phyloP scores from a whole-genome alignment of 2,329 filamentous ascomycete species.

The Phoma sp. region DNA sequence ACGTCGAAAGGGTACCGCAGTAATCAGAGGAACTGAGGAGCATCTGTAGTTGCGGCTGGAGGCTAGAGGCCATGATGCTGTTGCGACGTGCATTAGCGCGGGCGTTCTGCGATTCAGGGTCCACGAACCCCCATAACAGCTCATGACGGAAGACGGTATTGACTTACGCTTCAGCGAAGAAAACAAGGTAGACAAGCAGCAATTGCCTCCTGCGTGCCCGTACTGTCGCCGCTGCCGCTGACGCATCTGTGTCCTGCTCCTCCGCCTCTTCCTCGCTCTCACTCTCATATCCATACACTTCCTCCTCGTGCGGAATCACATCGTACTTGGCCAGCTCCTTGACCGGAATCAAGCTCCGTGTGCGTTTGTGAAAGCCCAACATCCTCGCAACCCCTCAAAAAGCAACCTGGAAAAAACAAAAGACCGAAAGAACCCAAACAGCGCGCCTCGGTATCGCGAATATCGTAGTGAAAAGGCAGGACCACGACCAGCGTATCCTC shows the following conservation, averaged over 20 bases:
- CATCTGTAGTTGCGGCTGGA: constrained; percentile 55
- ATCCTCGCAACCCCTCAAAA: constrained; percentile 30
- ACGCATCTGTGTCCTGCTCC: constrained; percentile 23
- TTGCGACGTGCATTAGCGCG: constrained; percentile 18
- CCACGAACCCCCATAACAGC: constrained; percentile 1
- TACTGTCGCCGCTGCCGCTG: constrained; percentile 23
- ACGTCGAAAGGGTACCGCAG: constrained; percentile 53
- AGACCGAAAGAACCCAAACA: constrained; percentile 3
- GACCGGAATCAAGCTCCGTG: constrained; percentile 52
- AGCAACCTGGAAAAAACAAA: constrained; percentile 1
- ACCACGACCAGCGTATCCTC: constrained; percentile 14
- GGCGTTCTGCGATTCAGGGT: constrained; percentile 13
- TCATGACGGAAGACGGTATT: background rate
- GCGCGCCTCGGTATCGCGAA: constrained; percentile 15
- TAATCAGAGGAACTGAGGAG: constrained; percentile 52
- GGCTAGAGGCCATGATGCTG: constrained; percentile 56
- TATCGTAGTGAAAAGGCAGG: constrained; percentile 3
- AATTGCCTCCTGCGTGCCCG: constrained; percentile 41
- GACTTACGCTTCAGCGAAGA: constrained; percentile 55
- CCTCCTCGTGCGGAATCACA: constrained; percentile 42
- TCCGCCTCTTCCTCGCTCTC: constrained; percentile 40
- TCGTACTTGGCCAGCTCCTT: constrained; percentile 52
- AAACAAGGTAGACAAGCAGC: constrained; percentile 53
- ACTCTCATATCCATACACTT: constrained; percentile 30
- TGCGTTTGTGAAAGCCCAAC: constrained; percentile 53